Conservation (phyloP, 345 rosid genomes). For the Salix udensis region DNA sequence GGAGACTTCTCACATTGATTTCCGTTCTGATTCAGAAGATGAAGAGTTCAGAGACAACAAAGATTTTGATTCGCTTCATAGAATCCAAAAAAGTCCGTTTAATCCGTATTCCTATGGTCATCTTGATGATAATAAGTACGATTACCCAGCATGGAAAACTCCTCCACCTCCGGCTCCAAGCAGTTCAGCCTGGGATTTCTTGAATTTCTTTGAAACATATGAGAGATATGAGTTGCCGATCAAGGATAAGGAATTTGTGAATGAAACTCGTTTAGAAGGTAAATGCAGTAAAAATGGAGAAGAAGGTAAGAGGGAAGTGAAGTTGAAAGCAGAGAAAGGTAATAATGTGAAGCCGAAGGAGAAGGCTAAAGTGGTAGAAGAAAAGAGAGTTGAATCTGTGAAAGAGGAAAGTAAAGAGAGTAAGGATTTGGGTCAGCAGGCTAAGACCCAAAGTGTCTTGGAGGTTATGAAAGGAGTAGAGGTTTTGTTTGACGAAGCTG, state of each 20-base stretch:
- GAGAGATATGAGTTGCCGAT: constrained; percentile 35
- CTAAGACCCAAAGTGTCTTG: constrained; percentile 13
- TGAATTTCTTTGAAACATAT: constrained; percentile 54
- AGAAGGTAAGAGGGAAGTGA: neutral
- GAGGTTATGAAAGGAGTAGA: constrained; percentile 36
- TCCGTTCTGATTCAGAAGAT: constrained; percentile 49
- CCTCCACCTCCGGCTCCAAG: constrained; percentile 50
- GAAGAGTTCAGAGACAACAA: constrained; percentile 21
- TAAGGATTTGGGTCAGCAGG: constrained; percentile 13
- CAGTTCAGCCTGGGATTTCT: constrained; percentile 56
- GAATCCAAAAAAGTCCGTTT: constrained; percentile 12
- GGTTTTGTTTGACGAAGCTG: constrained; percentile 33
- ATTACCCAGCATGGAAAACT: constrained; percentile 20
- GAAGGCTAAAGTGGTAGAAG: constrained; percentile 1
- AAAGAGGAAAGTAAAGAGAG: constrained; percentile 13
- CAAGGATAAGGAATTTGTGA: constrained; percentile 11
- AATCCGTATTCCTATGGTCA: constrained; percentile 5
- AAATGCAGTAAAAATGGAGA: constrained; percentile 3
- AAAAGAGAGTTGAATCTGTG: constrained; percentile 16
- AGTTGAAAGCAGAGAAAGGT: neutral
- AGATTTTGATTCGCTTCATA: constrained; percentile 12
- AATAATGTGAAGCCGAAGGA: neutral
- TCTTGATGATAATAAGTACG: neutral
- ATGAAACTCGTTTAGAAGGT: neutral
- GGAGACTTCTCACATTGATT: constrained; percentile 41